Evolutionary conservation across 148 eudicot species (phyloP), one percentile per base, ranked within the genome.

Genomic region (Talinum fruticosum): DNA sequence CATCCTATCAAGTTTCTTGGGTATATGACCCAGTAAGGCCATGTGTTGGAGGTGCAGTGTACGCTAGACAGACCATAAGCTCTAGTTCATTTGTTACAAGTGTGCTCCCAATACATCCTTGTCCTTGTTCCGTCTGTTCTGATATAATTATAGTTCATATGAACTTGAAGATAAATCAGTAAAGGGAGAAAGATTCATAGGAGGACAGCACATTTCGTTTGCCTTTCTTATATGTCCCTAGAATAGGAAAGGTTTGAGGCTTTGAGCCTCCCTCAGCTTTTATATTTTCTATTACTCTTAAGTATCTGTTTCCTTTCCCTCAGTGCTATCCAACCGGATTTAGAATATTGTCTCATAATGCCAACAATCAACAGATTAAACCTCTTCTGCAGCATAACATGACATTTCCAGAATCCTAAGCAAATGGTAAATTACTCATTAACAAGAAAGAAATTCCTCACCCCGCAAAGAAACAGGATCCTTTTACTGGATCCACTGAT

Each of bases 391-490:
- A 35, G 57, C 24, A 41, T 30, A 18, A 19, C 13, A 67, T 47
- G 6, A 54, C 59, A 21, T 30, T 53, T 28, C 64, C 41, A 41
- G 33, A 26, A 53, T 2, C 38, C 12, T 47, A 23, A 35, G 23
- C 36, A 30, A n/a, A 54, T 35, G 67, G 14, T 10, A 44, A 34
- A 73, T 23, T 21, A 38, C 10, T 47, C 45, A 30, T 36, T 10
- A 19, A 66, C 59, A 15, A 75, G 24, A 28, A 76, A 29, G 66
- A 62, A 26, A 23, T 65, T 64, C 84, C 97, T 87, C 84, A 93
- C 99, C 94, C 99, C 99, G 36, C 99, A 96, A 38, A 96, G 94
- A 79, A 96, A 91, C 18, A 93, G 85, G 79, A 96, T 87, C 54
- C 76, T 78, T 82, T 91, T 96, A 74, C 88, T 85, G 59, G 91